These are phyloP conservation scores for Didymella arachidicola DNA, from an alignment of 2,329 filamentous ascomycete species.

Conservation along the genomic window DNA sequence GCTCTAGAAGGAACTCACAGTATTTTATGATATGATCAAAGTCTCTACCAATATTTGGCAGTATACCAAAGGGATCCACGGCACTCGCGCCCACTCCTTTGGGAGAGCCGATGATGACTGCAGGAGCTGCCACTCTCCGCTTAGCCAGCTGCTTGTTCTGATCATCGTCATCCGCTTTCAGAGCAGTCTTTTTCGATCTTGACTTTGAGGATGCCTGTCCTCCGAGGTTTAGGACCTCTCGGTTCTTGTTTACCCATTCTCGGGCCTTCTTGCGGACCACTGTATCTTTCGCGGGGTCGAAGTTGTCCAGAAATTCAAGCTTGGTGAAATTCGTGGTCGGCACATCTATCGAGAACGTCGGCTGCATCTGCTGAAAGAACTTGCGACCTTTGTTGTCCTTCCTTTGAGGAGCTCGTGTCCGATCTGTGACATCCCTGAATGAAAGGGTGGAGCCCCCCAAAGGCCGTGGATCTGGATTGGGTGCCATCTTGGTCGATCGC, in stretches of 20 bases:
- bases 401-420: neutral
- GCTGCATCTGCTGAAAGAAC: slow-evolving; percentile 35
- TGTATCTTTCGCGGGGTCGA: slow-evolving; percentile 30
- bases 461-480: slow-evolving; percentile 7
- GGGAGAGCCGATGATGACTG: neutral
- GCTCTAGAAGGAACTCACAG: slow-evolving; percentile 21
- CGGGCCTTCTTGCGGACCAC: slow-evolving; percentile 38
- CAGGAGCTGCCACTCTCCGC: neutral
- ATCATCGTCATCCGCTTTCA: slow-evolving; percentile 10
- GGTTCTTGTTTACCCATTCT: slow-evolving; percentile 38
- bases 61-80: slow-evolving; percentile 31
- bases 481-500: slow-evolving; percentile 14
- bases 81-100: slow-evolving; percentile 12
- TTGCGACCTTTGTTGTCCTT: slow-evolving; percentile 25
- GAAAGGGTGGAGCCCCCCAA: slow-evolving; percentile 8
- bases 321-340: slow-evolving; percentile 19
- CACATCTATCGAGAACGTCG: slow-evolving; percentile 31
- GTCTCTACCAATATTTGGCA: slow-evolving; percentile 31
- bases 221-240: slow-evolving; percentile 14
- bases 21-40: slow-evolving; percentile 37
- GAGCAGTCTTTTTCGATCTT: slow-evolving; percentile 4
- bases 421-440: slow-evolving; percentile 2
- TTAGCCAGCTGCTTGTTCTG: slow-evolving; percentile 1
- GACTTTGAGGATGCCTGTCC: slow-evolving; percentile 6
- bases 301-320: slow-evolving; percentile 35